phyloP scores from a whole-genome alignment of 345 rosid species.

The Crucihimalaya himalaica region DNA sequence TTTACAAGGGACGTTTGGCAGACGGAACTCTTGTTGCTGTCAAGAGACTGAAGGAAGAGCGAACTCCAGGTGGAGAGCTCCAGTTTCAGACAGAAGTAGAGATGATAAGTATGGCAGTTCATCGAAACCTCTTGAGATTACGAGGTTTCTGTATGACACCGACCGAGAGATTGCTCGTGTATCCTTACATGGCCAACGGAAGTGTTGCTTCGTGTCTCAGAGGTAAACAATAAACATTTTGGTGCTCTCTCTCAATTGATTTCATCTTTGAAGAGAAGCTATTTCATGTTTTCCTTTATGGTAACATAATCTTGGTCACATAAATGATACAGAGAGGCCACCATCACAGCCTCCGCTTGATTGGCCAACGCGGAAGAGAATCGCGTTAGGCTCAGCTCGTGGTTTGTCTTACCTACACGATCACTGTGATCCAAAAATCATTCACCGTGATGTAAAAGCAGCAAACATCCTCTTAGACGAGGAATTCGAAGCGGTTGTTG shows the following conservation, averaged over 20 bases:
- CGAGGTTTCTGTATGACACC: conserved; percentile 99
- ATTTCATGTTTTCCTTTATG: neutral
- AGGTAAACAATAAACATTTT: conserved; percentile 45
- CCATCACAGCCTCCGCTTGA: conserved; percentile 85
- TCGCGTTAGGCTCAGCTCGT: conserved; percentile 94
- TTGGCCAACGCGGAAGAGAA: conserved; percentile 83
- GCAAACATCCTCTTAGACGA: conserved; percentile 94
- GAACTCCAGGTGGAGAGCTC: conserved; percentile 95
- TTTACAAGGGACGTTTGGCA: conserved; percentile 89
- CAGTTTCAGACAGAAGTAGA: conserved; percentile 99
- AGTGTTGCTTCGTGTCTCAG: conserved; percentile 97
- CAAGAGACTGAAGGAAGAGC: conserved; percentile 94
- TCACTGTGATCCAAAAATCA: conserved; percentile 97
- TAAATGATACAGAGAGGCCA: conserved; percentile 61
- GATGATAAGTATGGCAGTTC: conserved; percentile 99
- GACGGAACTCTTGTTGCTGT: conserved; percentile 96
- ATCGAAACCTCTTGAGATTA: conserved; percentile 85
- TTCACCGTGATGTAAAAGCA: conserved; percentile 98
- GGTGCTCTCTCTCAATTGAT: neutral
- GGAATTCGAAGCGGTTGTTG: conserved; percentile 97
- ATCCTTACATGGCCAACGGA: conserved; percentile 99
- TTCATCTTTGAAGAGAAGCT: neutral
- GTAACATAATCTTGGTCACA: conserved; percentile 1
- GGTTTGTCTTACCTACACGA: conserved; percentile 96
- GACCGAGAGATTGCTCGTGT: conserved; percentile 86